Base-by-base conservation (phyloP, 2,329 filamentous ascomycete species). In the Spiromastix sp. region DNA sequence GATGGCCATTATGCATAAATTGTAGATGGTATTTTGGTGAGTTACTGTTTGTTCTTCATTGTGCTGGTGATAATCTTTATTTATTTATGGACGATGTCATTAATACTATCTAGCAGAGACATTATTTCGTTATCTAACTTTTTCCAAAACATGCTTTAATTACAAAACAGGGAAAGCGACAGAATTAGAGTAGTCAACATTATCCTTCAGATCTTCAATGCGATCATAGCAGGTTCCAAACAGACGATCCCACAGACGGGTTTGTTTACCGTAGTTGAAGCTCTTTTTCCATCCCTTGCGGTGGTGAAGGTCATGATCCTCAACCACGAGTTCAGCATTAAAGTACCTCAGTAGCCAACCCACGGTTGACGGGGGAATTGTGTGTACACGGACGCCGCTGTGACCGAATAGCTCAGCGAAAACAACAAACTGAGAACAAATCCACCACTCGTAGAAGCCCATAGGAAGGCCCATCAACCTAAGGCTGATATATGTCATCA, bases 361-460 rank as follows among this genome's bases (percentile, higher is more conserved):
- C 13, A 62, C 39, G 0, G 59, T 53, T 1, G 51, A 52, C 0
- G 63, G 59, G 0, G 58, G 51, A 1, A 50, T 52, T 1, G 52
- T 45, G 31, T 56, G 54, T 7, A 66, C 32, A 1, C 63, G 56
- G 10, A 66, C 37, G 1, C 61, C 60, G 19, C 52, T 59, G 32
- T 65, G 61, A 3, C 61, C 61, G 17, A 49, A 21, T 13, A 63
- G 33, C 37, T 65, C 61, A 10, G 59, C 45, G 44, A 56, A 67
- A 9, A 61, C 50, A 19, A 67, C 49, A 33, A 64, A 67, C 34
- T 61, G 51, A 34, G 65, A 57, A 43, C 63, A 67, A 12, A 67
- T 42, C 63, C 63, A 67, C 61, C 59, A 64, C 27, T 66, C 63
- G 32, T 66, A 66, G 42, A 68, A 67, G 2, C 60, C 61, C 57